These are phyloP conservation scores for Phialophora tarda DNA, from an alignment of 2,329 filamentous ascomycete species.

Conservation along the genomic window DNA sequence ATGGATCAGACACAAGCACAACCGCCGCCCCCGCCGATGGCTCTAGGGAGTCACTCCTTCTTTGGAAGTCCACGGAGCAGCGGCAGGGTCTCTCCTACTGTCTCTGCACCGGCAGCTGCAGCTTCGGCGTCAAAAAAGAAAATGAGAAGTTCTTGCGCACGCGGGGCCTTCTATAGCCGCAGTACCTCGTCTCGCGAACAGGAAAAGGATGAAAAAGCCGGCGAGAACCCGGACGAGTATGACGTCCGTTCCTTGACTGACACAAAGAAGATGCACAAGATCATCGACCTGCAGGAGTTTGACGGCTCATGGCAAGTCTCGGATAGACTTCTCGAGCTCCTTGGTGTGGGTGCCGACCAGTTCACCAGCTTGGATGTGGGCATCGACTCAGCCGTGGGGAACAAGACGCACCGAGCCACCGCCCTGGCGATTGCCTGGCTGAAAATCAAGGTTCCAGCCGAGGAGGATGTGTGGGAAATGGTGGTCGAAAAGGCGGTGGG, in stretches of 20 bases:
- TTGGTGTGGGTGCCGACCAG: slow-evolving; percentile 30
- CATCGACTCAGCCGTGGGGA: slow-evolving; percentile 19
- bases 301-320: slow-evolving; percentile 59
- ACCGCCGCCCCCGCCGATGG: neutral
- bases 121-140: neutral
- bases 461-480: slow-evolving; percentile 68
- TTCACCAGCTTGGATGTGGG: slow-evolving; percentile 16
- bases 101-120: no score
- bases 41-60: neutral
- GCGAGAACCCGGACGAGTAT: neutral
- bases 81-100: neutral
- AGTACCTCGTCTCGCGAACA: neutral
- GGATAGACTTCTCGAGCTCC: slow-evolving; percentile 35
- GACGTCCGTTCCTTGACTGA: neutral
- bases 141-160: neutral
- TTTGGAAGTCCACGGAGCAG: neutral
- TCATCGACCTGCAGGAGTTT: slow-evolving; percentile 64
- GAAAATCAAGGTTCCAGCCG: slow-evolving; percentile 50
- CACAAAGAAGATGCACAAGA: slow-evolving; percentile 45
- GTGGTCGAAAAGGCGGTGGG: slow-evolving; percentile 64
- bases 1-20: neutral
- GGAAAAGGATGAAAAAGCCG: neutral
- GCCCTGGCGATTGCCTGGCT: slow-evolving; percentile 58
- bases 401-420: slow-evolving; percentile 41
- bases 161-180: neutral